Conservation (phyloP, 2,329 filamentous ascomycete species). For the Fusarium devonianum region DNA sequence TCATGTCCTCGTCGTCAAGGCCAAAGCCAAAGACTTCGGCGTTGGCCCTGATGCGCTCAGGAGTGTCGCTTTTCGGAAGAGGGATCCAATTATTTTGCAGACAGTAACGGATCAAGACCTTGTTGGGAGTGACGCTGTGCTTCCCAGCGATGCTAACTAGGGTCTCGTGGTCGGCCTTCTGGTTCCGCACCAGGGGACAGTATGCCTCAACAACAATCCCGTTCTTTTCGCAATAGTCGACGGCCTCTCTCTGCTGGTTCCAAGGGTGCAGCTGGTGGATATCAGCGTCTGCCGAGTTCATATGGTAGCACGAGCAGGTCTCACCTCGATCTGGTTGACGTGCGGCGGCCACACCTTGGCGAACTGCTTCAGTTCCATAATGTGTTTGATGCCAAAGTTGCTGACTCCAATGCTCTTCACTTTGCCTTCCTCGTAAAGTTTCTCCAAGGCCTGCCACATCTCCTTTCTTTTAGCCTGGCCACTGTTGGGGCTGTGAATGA, state of each 20-base stretch:
- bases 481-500: constrained; percentile 70
- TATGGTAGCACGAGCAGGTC: constrained; percentile 10
- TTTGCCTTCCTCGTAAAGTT: constrained; percentile 64
- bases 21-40: constrained; percentile 67
- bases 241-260: constrained; percentile 58
- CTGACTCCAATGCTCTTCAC: constrained; percentile 73
- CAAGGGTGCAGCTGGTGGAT: constrained; percentile 72
- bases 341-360: constrained; percentile 71
- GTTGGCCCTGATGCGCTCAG: constrained; percentile 65
- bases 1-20: constrained; percentile 64
- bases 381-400: constrained; percentile 72
- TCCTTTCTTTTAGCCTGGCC: constrained; percentile 63
- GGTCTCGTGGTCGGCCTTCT: constrained; percentile 58
- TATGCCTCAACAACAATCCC: constrained; percentile 63
- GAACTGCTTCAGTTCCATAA: constrained; percentile 70
- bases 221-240: constrained; percentile 72
- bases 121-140: constrained; percentile 64
- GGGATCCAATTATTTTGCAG: constrained; percentile 73
- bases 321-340: constrained; percentile 74
- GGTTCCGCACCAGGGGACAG: constrained; percentile 45
- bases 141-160: constrained; percentile 64
- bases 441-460: constrained; percentile 72
- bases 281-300: constrained; percentile 49
- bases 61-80: constrained; percentile 69
- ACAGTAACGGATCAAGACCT: constrained; percentile 72